These are phyloP conservation scores for Cladophialophora bantiana DNA, from an alignment of 2,329 filamentous ascomycete species.

Conservation along the genomic window DNA sequence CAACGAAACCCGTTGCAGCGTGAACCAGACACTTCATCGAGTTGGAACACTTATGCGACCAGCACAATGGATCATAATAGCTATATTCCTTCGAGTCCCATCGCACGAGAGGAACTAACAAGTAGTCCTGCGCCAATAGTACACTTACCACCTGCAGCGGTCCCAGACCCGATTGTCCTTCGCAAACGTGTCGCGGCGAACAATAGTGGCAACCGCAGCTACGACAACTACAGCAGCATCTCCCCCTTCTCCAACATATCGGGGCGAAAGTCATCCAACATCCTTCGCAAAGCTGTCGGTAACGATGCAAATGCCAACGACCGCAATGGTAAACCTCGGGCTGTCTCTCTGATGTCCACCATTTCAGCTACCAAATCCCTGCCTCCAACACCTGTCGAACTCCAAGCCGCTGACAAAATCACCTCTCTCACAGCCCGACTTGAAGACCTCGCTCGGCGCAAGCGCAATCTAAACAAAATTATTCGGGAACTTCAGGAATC, in stretches of 20 bases:
- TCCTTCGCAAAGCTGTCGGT: slow-evolving; percentile 35
- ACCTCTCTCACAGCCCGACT: slow-evolving; percentile 71
- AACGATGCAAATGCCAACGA: slow-evolving; percentile 7
- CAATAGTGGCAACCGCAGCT: slow-evolving; percentile 43
- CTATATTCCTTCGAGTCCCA: slow-evolving; percentile 42
- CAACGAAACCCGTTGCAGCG: slow-evolving; percentile 31
- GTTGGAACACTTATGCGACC: slow-evolving; percentile 67
- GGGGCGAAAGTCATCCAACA: slow-evolving; percentile 35
- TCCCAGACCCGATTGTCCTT: slow-evolving; percentile 49
- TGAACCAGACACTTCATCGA: slow-evolving; percentile 55
- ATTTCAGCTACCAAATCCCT: slow-evolving; percentile 61
- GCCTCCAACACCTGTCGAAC: slow-evolving; percentile 67
- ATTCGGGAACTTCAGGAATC: slow-evolving; percentile 80
- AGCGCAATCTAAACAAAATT: slow-evolving; percentile 73
- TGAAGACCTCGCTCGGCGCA: slow-evolving; percentile 69
- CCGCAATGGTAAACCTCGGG: slow-evolving; percentile 29
- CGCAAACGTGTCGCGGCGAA: slow-evolving; percentile 45
- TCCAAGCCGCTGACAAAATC: slow-evolving; percentile 64
- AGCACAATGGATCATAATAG: slow-evolving; percentile 51
- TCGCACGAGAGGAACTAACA: slow-evolving; percentile 49
- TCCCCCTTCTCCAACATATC: slow-evolving; percentile 37
- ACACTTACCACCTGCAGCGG: slow-evolving; percentile 29
- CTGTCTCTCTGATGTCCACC: slow-evolving; percentile 40
- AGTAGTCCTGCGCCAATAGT: slow-evolving; percentile 48
- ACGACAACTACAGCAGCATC: slow-evolving; percentile 46